Conservation (phyloP, 257 asterid species). For the Gardenia jasminoides region DNA sequence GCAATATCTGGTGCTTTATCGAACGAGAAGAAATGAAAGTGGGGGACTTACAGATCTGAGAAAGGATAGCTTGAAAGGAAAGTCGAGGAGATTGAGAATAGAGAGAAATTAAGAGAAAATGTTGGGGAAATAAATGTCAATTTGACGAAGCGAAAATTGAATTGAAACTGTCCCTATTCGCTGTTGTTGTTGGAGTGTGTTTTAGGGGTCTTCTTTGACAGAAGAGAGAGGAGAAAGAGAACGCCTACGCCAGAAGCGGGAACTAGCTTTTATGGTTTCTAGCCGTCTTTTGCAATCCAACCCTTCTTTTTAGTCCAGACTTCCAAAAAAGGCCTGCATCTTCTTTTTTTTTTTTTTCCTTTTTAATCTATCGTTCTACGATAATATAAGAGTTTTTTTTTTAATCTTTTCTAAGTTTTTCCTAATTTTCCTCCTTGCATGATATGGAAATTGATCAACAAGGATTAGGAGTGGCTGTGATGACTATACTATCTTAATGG, state of each 20-base stretch:
- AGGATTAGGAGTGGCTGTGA: too few relatives aligned
- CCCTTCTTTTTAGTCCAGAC: slow-evolving; percentile 13
- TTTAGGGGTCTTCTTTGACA: slow-evolving; percentile 14
- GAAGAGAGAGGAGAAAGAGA: not conserved
- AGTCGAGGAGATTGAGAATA: not conserved
- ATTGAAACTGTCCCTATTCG: slow-evolving; percentile 36
- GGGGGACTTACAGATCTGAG: slow-evolving; percentile 27
- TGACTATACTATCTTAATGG: too few relatives aligned
- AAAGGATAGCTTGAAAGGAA: slow-evolving; percentile 14
- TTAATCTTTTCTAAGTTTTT: not conserved
- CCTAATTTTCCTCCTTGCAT: too few relatives aligned
- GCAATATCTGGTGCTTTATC: not conserved
- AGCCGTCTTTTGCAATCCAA: slow-evolving; percentile 23
- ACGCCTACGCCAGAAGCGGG: slow-evolving; percentile 50
- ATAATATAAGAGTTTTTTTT: too few relatives aligned
- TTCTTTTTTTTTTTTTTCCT: not conserved
- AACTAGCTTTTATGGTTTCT: slow-evolving; percentile 19
- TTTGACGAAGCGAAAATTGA: slow-evolving; percentile 16
- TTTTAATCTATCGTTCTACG: not conserved
- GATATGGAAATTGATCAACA: too few relatives aligned
- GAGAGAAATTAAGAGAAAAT: not conserved
- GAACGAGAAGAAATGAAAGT: not conserved
- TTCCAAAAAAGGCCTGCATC: not conserved
- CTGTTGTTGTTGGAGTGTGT: not conserved
- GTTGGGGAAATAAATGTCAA: not conserved